Percentiles rank a stretch among this genome's conserved stretches.
These are phyloP conservation scores for Mycena polygramma DNA, from an alignment of 768 basidiomycete genomes.

Conservation along the genomic window DNA sequence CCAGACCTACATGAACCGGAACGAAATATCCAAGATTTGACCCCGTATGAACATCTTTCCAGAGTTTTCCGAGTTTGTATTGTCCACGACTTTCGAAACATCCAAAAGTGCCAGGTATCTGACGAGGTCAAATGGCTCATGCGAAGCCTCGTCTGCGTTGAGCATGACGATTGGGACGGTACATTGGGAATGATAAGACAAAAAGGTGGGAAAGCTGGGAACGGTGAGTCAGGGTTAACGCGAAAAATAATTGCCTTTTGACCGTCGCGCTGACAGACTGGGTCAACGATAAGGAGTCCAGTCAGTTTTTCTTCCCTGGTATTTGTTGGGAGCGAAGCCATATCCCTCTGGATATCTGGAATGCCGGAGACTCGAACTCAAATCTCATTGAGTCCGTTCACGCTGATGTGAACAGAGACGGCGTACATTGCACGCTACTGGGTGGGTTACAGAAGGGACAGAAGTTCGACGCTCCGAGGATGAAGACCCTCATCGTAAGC, in stretches of 20 bases:
- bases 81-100: neutral
- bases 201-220: neutral
- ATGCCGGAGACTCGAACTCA: too few relatives aligned
- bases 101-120: neutral
- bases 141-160: neutral
- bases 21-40: neutral
- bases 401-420: too few relatives aligned
- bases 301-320: too few relatives aligned
- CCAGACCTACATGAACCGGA: neutral
- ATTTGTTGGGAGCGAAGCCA: too few relatives aligned
- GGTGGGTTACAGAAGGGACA: conserved; percentile 2
- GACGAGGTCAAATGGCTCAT: neutral
- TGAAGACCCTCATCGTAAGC: neutral
- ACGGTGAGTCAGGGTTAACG: neutral
- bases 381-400: too few relatives aligned
- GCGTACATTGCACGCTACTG: conserved; percentile 12
- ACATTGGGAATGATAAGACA: neutral
- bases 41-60: neutral
- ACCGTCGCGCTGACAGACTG: too few relatives aligned
- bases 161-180: neutral
- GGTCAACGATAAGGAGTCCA: conserved; percentile 44
- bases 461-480: neutral
- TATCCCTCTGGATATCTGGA: too few relatives aligned
- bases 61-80: neutral
- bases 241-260: too few relatives aligned